These are phyloP conservation scores for Lodderomyces parapsilosis DNA, from an alignment of 1,139 yeast species.

Conservation along the genomic window DNA sequence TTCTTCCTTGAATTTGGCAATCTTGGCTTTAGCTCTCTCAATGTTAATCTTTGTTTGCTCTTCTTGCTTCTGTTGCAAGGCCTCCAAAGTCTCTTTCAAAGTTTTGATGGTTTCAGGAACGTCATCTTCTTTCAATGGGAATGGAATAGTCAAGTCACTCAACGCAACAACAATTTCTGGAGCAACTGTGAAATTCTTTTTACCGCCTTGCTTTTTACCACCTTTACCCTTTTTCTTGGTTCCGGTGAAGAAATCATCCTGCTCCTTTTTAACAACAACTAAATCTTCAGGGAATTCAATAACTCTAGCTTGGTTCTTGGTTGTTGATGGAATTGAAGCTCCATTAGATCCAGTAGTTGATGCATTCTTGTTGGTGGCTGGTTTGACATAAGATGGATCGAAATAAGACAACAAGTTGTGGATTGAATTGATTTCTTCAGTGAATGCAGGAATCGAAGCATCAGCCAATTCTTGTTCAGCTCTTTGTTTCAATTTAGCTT, in stretches of 20 bases:
- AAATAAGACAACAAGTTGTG: constrained; percentile 69
- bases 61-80: constrained; percentile 73
- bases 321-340: constrained; percentile 23
- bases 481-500: constrained; percentile 58
- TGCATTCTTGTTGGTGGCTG: constrained; percentile 24
- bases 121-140: constrained; percentile 79
- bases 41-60: constrained; percentile 77
- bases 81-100: constrained; percentile 72
- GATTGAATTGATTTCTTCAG: constrained; percentile 69
- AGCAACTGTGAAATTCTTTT: constrained; percentile 64
- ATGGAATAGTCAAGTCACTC: constrained; percentile 71
- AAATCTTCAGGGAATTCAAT: constrained; percentile 65
- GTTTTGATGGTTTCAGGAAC: constrained; percentile 64
- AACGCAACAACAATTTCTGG: constrained; percentile 78
- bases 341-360: constrained; percentile 23
- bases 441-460: constrained; percentile 85
- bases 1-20: constrained; percentile 59
- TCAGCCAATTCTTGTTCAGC: constrained; percentile 65
- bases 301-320: constrained; percentile 39
- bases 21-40: constrained; percentile 72
- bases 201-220: constrained; percentile 37
- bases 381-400: constrained; percentile 76
- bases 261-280: constrained; percentile 65
- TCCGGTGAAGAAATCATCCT: constrained; percentile 55
- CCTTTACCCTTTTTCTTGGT: constrained; percentile 46